phyloP scores from a whole-genome alignment of 2,329 filamentous ascomycete genomes.

The Daldinia sp. region DNA sequence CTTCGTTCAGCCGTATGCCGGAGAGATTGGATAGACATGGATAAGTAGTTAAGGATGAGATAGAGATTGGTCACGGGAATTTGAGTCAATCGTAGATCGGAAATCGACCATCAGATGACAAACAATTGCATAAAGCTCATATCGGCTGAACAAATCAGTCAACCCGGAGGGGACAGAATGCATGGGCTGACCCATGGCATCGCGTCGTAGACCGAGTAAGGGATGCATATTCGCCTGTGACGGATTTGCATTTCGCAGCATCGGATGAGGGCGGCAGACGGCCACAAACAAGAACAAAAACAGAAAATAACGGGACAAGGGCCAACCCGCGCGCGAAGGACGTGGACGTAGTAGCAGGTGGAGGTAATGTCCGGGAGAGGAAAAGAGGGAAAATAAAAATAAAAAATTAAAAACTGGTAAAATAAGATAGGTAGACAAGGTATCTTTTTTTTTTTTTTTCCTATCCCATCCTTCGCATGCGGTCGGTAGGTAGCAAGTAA shows the following conservation, averaged over 20 bases:
- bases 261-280: slow-evolving; percentile 45
- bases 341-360: slow-evolving; percentile 18
- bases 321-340: slow-evolving; percentile 20
- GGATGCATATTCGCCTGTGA: slow-evolving; percentile 46
- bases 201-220: slow-evolving; percentile 45
- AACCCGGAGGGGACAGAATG: slow-evolving; percentile 40
- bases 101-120: slow-evolving; percentile 44
- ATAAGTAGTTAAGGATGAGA: slow-evolving; percentile 23
- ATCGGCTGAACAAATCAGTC: slow-evolving; percentile 46
- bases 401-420: slow-evolving; percentile 12
- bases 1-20: slow-evolving; percentile 40
- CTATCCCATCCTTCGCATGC: slow-evolving; percentile 26
- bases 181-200: slow-evolving; percentile 45
- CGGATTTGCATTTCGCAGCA: slow-evolving; percentile 45
- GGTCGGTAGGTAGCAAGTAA: slow-evolving; percentile 38
- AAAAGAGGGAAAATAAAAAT: not conserved
- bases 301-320: slow-evolving; percentile 29
- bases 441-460: slow-evolving; percentile 4
- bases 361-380: slow-evolving; percentile 13
- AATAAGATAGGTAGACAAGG: slow-evolving; percentile 9
- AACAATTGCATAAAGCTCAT: slow-evolving; percentile 45
- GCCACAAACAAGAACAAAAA: slow-evolving; percentile 25
- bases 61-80: slow-evolving; percentile 39
- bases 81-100: slow-evolving; percentile 36
- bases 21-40: slow-evolving; percentile 36